Evolutionary conservation across 139 green algal genomes (phyloP).

Genomic region (Chlamydomonas schloesseri): DNA sequence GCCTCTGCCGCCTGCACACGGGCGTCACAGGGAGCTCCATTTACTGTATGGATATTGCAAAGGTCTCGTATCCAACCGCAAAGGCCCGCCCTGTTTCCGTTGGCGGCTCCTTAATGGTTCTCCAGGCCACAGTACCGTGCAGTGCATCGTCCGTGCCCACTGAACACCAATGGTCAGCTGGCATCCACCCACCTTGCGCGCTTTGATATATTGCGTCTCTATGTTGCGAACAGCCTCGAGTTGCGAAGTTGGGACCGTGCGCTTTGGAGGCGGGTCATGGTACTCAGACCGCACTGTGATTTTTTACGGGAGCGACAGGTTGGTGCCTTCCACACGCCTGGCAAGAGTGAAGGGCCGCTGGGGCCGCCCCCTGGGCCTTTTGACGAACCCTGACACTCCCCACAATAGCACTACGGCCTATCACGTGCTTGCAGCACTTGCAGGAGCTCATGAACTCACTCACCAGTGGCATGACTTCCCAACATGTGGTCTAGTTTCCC

Average conservation of each 20-base stretch:
- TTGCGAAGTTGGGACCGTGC: neutral
- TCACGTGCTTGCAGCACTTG: too few relatives aligned
- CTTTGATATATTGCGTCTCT: constrained; percentile 34
- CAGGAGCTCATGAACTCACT: too few relatives aligned
- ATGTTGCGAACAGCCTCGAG: neutral
- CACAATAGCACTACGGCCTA: too few relatives aligned
- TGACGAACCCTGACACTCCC: neutral
- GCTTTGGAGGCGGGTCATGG: neutral
- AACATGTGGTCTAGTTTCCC: constrained; percentile 17
- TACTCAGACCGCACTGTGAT: neutral
- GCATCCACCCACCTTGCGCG: neutral
- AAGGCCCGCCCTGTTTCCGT: too few relatives aligned
- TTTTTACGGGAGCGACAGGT: too few relatives aligned
- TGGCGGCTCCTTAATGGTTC: neutral
- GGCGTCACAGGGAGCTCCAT: neutral
- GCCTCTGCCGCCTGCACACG: neutral
- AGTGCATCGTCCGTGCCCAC: neutral
- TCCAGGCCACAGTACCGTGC: neutral
- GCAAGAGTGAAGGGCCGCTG: neutral
- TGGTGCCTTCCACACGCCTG: neutral
- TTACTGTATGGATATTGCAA: too few relatives aligned
- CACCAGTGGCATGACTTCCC: neutral
- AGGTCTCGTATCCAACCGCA: neutral
- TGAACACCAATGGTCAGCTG: neutral
- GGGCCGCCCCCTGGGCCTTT: neutral